Base-by-base conservation (phyloP, 1,284 basidiomycete species). In the Sparassis latifolia region DNA sequence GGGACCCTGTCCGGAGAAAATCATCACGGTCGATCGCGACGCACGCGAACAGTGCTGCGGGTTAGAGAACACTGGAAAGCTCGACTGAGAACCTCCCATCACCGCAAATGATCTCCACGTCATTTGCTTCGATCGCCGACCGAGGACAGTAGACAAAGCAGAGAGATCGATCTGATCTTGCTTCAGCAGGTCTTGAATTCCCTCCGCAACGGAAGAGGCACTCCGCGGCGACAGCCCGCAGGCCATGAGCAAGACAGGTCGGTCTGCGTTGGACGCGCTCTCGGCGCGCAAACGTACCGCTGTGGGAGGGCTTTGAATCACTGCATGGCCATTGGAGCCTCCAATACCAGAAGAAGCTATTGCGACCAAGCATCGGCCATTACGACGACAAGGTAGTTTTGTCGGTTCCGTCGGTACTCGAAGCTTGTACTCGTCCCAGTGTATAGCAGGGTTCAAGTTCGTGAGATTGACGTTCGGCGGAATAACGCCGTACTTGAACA, bases 271-370 rank as follows among this genome's bases (percentile, higher is more conserved):
- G 6, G 10, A 44, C 30, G n/a, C 29, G 33, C 27, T 10, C 46
- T 20, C 38, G 4, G 39, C 12, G 38, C 7, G 5, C 5, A 29
- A 9, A 9, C 12, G 10, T 5, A 20, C 20, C 20, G 20, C 20
- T 4, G 48, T 4, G 3, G 70, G 67, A 0, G 68, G 63, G 32
- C 60, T 57, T 57, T 75, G 63, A 3, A 75, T 40, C 20, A 75
- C 62, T 37, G 59, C 62, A 49, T 74, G 71, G 4, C 67, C 73
- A 50, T 71, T 73, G 5, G 65, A 59, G 5, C 74, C 74, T 6
- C 73, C 73, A 37, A 76, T 73, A 3, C 74, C 74, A 10, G 68
- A 72, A 53, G 72, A 69, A 0, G 65, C 63, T 29, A 77, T 67
- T 0, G 74, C 66, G 10, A 75, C 60, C 2, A 75, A 55, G 20